Evolutionary conservation across 345 rosid genomes (phyloP).

Genomic region (Eutrema japonicum): DNA sequence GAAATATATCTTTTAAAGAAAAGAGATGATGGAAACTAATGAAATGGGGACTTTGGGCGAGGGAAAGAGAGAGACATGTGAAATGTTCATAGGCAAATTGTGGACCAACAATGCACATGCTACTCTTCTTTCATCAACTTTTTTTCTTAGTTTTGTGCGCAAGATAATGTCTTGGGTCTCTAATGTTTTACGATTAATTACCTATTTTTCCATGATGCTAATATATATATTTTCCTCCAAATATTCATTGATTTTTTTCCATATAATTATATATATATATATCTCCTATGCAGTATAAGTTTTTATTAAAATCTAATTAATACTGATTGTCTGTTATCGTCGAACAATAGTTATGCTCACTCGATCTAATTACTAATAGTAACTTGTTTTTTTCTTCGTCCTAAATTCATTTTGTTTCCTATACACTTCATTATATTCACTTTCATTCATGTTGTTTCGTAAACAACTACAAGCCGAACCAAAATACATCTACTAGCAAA

Average conservation of each 20-base stretch:
- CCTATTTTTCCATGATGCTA: slow-evolving; percentile 12
- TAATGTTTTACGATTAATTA: background rate
- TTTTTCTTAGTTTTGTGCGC: slow-evolving; percentile 32
- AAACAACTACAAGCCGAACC: background rate
- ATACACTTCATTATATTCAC: too few relatives aligned
- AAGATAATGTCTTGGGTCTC: slow-evolving; percentile 6
- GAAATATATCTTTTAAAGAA: slow-evolving; percentile 30
- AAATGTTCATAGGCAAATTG: slow-evolving; percentile 47
- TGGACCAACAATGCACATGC: slow-evolving; percentile 49
- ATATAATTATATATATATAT: background rate
- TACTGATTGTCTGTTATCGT: background rate
- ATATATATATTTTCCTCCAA: background rate
- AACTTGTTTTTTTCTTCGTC: too few relatives aligned
- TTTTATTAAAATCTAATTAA: background rate
- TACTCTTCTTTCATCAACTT: slow-evolving; percentile 37
- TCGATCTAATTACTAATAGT: background rate
- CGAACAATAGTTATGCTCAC: background rate
- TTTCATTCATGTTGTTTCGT: too few relatives aligned
- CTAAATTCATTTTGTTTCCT: too few relatives aligned
- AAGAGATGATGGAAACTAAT: slow-evolving; percentile 41
- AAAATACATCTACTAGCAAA: background rate
- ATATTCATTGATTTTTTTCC: background rate
- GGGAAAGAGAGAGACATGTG: slow-evolving; percentile 45
- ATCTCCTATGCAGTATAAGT: background rate
- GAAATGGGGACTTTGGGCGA: slow-evolving; percentile 40